Percentiles rank a stretch among this genome's conserved stretches.
phyloP scores from a whole-genome alignment of 495 filamentous ascomycete genomes.

The Penicillium cinerascens region DNA sequence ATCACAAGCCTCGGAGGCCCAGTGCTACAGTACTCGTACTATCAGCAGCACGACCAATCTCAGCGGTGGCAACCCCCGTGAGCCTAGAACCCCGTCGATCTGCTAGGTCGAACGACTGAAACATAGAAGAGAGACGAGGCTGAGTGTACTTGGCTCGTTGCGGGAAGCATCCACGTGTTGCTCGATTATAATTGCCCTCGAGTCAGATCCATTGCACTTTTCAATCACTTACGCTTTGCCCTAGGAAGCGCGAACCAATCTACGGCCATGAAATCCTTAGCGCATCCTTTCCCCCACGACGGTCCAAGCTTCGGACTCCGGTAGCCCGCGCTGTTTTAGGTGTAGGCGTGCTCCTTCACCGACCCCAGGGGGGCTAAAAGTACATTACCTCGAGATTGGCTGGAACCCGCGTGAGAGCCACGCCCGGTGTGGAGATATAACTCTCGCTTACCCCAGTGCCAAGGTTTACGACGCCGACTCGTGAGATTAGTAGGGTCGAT shows the following conservation, averaged over 20 bases:
- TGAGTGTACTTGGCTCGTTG: background rate
- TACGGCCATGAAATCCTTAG: background rate
- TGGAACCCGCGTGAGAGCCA: slow-evolving; percentile 1
- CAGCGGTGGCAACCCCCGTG: too few relatives aligned
- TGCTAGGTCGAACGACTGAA: too few relatives aligned
- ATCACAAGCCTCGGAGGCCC: too few relatives aligned
- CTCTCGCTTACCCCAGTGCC: background rate
- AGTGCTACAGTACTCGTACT: background rate
- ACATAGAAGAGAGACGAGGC: too few relatives aligned
- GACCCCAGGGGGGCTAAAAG: background rate
- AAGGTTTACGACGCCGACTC: background rate
- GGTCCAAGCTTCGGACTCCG: slow-evolving; percentile 26
- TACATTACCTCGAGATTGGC: slow-evolving; percentile 2
- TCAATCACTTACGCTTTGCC: background rate
- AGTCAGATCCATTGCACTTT: background rate
- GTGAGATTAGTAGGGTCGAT: slow-evolving; percentile 8
- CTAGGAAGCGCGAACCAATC: background rate
- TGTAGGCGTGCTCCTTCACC: slow-evolving; percentile 5
- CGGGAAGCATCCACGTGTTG: background rate
- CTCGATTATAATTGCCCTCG: background rate
- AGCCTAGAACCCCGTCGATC: too few relatives aligned
- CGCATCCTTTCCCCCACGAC: background rate
- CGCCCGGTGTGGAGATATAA: background rate
- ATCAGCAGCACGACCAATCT: too few relatives aligned
- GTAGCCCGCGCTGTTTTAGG: background rate